Base-by-base conservation (phyloP, 352 stramenopile genomes). In the Plasmopara viticola region DNA sequence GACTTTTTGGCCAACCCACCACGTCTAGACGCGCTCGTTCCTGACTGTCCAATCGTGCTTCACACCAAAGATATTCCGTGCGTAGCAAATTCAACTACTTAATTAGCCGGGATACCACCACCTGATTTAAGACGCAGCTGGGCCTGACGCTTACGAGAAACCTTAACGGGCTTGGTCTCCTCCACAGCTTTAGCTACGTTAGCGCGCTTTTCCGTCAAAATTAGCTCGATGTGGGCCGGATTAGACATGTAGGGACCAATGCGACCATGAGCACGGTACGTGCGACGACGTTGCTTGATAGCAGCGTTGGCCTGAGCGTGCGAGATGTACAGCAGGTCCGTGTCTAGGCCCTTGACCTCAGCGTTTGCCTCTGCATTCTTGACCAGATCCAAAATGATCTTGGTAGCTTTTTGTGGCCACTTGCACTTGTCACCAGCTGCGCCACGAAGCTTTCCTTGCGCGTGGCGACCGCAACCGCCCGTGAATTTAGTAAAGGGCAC, bases 401-500 rank as follows among this genome's bases (percentile, higher is more conserved):
- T 97, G 41, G 94, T 98, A 14, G 97, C 95, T 81, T 99, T 99
- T 58, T 98, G 90, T 38, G 97, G 97, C 95, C 96, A 99, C 72
- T 97, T 94, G 83, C 95, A 97, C 82, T 98, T 98, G 87, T 98
- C 90, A 49, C 84, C 97, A 40, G 96, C 87, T 49, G 94, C 89
- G 58, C 97, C 96, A 56, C 73, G 64, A 62, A 97, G 81, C 86
- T 99, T 98, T 61, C 87, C 96, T 84, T 98, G 91, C 51, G 92
- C 91, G 75, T 99, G 97, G 70, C 95, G 95, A 64, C 97, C 97
- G 64, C 97, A 97, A 72, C 97, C 97, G 70, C 96, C 96, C 44
- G 95, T 99, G 87, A 97, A 98, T 79, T 97, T 97, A 70, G 94
- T 98, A 86, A 99, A 99, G 40, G 97, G 90, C 62, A 99, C 95